Base-by-base conservation (phyloP, 1,139 yeast genomes). In the Zygoascus hellenicus region DNA sequence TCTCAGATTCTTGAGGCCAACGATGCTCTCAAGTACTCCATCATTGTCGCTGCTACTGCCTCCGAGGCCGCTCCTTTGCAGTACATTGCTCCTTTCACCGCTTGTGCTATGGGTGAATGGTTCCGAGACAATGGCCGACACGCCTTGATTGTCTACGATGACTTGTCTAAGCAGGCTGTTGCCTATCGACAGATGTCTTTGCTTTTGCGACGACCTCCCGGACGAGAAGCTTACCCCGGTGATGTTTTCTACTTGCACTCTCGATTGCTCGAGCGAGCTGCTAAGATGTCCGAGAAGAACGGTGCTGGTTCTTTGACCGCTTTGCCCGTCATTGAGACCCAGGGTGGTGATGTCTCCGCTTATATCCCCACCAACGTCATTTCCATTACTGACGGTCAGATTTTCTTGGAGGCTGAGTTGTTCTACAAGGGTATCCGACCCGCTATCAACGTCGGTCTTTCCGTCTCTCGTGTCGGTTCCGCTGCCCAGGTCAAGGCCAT, bases 401-500 rank as follows among this genome's bases (percentile, higher is more conserved):
- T 88, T 72, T 88, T 89, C 94, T 83, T 89, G 81, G 97, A 89
- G 80, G 95, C 97, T 73, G 98, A 92, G 79, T 83, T 92, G 75
- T 92, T 92, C 94, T 89, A 92, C 92, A 92, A 90, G 83, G 98
- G 98, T 89, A 90, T 92, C 75, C 89, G 98, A 83, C 98, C 98
- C 70, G 97, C 98, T 68, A 92, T 92, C 70, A 92, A 92, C 76
- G 97, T 92, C 74, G 98, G 98, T 90, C 84, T 92, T 70, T 92
- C 98, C 67, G 98, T 92, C 68, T 92, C 98, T 67, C 96, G 98
- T 83, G 98, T 92, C 80, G 98, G 98, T 78, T 92, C 98, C 62
- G 98, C 98, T 69, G 98, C 98, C 69, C 98, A 92, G 82, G 97
- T 92, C 68, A 92, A 92, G 84, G 97, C 98, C 76, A 86, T 94